These are phyloP conservation scores for Brassica cretica DNA, from an alignment of 345 rosid species.

Conservation along the genomic window DNA sequence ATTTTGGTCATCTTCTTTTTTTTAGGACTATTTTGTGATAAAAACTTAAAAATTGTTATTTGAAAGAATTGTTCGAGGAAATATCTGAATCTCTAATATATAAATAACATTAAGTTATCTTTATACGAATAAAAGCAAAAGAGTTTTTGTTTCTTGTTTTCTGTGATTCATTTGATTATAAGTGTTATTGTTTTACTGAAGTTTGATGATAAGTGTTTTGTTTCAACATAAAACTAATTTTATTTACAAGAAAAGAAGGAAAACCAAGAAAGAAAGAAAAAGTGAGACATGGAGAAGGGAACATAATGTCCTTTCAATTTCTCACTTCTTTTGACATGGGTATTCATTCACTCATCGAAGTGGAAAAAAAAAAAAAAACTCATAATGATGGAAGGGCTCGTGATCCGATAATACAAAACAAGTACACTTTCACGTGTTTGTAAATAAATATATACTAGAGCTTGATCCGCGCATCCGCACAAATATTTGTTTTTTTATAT, in stretches of 20 bases:
- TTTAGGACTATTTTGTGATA: too few relatives aligned
- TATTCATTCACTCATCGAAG: slow-evolving; percentile 22
- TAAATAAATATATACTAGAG: background rate
- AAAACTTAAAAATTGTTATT: too few relatives aligned
- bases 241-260: background rate
- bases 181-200: background rate
- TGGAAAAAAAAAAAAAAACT: slow-evolving; percentile 4
- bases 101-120: background rate
- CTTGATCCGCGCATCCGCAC: too few relatives aligned
- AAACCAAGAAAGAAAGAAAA: background rate
- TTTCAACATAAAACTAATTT: background rate
- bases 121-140: background rate
- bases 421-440: slow-evolving; percentile 36
- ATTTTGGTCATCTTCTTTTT: too few relatives aligned
- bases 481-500: too few relatives aligned
- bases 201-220: background rate
- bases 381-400: slow-evolving; percentile 39
- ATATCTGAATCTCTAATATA: background rate
- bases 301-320: slow-evolving; percentile 36
- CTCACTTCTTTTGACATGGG: slow-evolving; percentile 24
- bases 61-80: too few relatives aligned
- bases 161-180: background rate
- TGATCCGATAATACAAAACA: slow-evolving; percentile 34
- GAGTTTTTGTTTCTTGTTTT: background rate
- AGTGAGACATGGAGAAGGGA: slow-evolving; percentile 27